Evolutionary conservation across 768 basidiomycete species (phyloP).

Genomic region (Peribolospora kevripleyi): DNA sequence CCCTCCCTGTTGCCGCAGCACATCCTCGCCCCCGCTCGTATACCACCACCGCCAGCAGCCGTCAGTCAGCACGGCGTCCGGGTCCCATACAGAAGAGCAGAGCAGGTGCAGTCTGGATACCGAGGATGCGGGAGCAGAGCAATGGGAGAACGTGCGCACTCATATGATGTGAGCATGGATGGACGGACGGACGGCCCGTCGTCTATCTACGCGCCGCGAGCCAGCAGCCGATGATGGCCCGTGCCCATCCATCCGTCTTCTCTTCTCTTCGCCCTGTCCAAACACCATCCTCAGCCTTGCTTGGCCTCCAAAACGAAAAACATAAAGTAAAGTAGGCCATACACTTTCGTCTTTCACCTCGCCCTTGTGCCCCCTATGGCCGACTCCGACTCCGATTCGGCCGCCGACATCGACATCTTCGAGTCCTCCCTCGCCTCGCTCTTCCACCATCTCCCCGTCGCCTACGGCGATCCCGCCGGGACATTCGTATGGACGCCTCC

Average conservation of each 20-base stretch:
- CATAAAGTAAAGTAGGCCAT: background rate
- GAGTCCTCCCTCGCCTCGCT: background rate
- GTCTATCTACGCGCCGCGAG: conserved; percentile 1
- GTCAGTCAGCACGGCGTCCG: too few species aligned
- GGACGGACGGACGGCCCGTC: background rate
- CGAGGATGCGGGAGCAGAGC: too few species aligned
- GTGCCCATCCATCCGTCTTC: background rate
- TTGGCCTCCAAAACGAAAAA: background rate
- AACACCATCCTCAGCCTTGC: background rate
- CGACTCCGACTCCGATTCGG: background rate
- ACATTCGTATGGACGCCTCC: too few species aligned
- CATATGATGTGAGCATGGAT: background rate
- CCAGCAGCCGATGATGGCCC: background rate
- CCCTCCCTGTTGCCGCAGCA: too few species aligned
- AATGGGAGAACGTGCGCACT: too few species aligned
- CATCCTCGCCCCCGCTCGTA: too few species aligned
- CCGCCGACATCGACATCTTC: background rate
- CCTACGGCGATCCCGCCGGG: background rate
- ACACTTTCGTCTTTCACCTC: background rate
- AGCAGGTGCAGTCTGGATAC: too few species aligned
- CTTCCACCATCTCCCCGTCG: background rate
- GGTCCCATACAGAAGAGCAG: too few species aligned
- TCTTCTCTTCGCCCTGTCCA: background rate
- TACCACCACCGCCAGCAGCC: too few species aligned
- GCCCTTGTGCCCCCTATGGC: background rate